A percentile compares a stretch with the other conserved stretches of the same genome.
Conservation (phyloP, 805 yeast genomes). For the Monosporozyma solicola region DNA sequence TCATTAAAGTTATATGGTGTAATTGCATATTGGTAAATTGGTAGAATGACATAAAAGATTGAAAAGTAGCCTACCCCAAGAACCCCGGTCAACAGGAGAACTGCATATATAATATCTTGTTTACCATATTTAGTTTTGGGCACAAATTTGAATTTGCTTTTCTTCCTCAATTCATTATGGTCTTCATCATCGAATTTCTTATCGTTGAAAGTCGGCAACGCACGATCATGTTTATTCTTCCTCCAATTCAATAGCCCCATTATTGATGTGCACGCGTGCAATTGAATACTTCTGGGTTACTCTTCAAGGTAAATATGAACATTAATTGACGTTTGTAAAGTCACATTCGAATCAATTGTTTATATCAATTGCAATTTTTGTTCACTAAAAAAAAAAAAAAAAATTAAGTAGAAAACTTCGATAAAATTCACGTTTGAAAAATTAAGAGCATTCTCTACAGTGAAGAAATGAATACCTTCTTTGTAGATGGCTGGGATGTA, state of each 20-base stretch:
- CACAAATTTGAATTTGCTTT: not conserved
- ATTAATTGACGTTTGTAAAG: not conserved
- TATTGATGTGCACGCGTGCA: not conserved
- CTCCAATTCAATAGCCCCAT: not conserved
- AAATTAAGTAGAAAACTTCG: not conserved
- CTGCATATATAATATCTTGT: not conserved
- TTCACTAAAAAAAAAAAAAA: not conserved
- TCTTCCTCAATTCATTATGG: not conserved
- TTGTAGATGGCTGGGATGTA: not conserved
- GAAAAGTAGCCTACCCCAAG: not conserved
- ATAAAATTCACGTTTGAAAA: not conserved
- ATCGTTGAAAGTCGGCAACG: not conserved
- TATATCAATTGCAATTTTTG: not conserved
- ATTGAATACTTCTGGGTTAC: not conserved
- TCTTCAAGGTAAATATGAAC: not conserved
- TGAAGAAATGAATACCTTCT: not conserved
- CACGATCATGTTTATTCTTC: not conserved
- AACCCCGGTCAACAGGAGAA: not conserved
- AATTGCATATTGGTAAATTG: not conserved
- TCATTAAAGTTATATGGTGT: not conserved
- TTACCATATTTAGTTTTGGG: not conserved
- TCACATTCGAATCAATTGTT: not conserved
- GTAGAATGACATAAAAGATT: not conserved
- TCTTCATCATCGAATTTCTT: not conserved
- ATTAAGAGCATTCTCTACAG: not conserved